A percentile compares a stretch with the other conserved stretches of the same genome.
phyloP scores from a whole-genome alignment of 768 basidiomycete species.

The Clitopilus passeckerianus region DNA sequence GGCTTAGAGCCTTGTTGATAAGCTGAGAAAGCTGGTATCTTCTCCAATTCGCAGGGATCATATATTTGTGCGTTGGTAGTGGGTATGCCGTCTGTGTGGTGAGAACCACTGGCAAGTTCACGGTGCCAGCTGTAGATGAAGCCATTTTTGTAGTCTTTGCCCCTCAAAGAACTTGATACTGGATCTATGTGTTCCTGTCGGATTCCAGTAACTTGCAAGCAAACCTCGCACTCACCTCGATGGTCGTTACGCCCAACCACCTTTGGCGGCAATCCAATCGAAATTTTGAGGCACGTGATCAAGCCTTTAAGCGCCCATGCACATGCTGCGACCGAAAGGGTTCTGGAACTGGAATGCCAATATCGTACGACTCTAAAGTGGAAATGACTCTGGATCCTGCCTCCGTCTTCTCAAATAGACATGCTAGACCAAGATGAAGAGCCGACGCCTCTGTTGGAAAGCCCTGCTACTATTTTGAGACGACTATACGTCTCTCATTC shows the following conservation, averaged over 20 bases:
- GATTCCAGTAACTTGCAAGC: background rate
- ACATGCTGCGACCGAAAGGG: background rate
- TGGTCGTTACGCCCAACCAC: background rate
- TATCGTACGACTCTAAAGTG: background rate
- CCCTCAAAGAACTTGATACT: no score
- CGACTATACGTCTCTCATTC: conserved; percentile 20
- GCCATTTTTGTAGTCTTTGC: conserved; percentile 2
- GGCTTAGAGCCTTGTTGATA: conserved; percentile 87
- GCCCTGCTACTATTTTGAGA: background rate
- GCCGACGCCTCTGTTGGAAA: no score
- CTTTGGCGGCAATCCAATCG: background rate
- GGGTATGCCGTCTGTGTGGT: conserved; percentile 70
- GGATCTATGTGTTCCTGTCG: no score
- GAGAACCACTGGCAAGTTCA: conserved; percentile 60
- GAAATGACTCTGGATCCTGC: no score
- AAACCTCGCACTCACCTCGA: background rate
- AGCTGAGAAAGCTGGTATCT: conserved; percentile 97
- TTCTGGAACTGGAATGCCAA: background rate
- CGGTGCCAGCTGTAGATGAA: conserved; percentile 9
- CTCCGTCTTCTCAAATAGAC: no score
- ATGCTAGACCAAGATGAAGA: no score
- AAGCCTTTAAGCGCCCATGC: background rate
- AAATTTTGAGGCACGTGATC: background rate
- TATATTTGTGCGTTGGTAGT: conserved; percentile 83
- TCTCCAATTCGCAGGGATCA: conserved; percentile 87